These are phyloP conservation scores for Hanseniaspora gamundiae DNA, from an alignment of 1,139 yeast genomes.

Conservation along the genomic window DNA sequence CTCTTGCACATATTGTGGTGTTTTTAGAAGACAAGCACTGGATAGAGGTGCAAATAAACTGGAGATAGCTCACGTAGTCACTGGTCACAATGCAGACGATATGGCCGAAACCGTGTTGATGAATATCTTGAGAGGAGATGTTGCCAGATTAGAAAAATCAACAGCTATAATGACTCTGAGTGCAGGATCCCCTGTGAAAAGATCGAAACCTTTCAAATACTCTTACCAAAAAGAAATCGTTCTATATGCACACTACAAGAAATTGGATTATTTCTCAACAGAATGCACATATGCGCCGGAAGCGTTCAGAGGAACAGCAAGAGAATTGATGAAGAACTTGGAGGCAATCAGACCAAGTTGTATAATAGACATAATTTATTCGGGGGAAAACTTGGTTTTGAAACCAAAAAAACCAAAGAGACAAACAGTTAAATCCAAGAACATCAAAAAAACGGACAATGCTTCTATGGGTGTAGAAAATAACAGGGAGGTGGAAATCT, in stretches of 20 bases:
- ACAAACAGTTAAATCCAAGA: conserved; percentile 9
- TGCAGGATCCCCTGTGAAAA: conserved; percentile 66
- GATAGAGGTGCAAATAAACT: conserved; percentile 93
- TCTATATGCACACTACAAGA: conserved; percentile 90
- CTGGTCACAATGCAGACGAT: conserved; percentile 99
- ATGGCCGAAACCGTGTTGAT: conserved; percentile 96
- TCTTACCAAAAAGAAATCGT: conserved; percentile 96
- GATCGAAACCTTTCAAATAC: conserved; percentile 93
- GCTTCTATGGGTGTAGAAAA: conserved; percentile 8
- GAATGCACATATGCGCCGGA: conserved; percentile 98
- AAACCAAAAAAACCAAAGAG: conserved; percentile 36
- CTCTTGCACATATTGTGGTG: conserved; percentile 98
- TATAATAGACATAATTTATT: conserved; percentile 84
- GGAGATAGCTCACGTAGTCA: conserved; percentile 81
- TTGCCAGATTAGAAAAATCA: conserved; percentile 84
- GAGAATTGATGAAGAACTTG: conserved; percentile 78
- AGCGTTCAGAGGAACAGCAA: conserved; percentile 94
- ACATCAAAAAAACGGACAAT: conserved; percentile 7
- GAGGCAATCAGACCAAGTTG: conserved; percentile 89
- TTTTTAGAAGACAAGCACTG: conserved; percentile 86
- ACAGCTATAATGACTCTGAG: conserved; percentile 77
- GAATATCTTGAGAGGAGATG: conserved; percentile 93
- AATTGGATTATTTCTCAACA: conserved; percentile 89
- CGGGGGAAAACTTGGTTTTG: conserved; percentile 79
- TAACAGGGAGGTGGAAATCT: conserved; percentile 38